Percentiles rank a stretch among this genome's conserved stretches.
phyloP scores from a whole-genome alignment of 2,329 filamentous ascomycete species.

The Fusarium citri region DNA sequence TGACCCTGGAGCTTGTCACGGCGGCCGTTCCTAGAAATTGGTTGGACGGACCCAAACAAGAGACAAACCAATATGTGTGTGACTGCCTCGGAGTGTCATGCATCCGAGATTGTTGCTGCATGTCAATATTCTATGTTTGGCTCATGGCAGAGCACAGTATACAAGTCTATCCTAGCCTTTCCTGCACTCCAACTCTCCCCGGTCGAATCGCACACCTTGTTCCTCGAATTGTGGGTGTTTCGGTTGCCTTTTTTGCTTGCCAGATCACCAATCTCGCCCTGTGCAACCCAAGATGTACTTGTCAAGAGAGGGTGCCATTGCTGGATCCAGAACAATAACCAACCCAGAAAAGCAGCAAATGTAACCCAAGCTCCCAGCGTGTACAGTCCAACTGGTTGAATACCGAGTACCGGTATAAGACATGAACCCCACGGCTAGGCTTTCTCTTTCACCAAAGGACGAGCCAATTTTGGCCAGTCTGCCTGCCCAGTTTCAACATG shows the following conservation, averaged over 20 bases:
- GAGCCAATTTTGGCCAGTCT: slow-evolving; percentile 26
- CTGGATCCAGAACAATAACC: slow-evolving; percentile 37
- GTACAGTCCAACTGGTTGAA: slow-evolving; percentile 6
- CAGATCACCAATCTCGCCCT: slow-evolving; percentile 26
- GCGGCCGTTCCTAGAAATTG: slow-evolving; percentile 25
- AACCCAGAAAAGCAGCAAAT: slow-evolving; percentile 7
- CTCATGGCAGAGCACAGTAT: slow-evolving; percentile 1
- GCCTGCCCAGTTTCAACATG: slow-evolving; percentile 39
- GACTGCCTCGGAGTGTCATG: slow-evolving; percentile 43
- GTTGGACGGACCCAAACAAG: slow-evolving; percentile 21
- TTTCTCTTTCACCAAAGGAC: slow-evolving; percentile 35
- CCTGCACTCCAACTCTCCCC: slow-evolving; percentile 26
- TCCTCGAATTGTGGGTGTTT: slow-evolving; percentile 22
- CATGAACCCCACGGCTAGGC: slow-evolving; percentile 44
- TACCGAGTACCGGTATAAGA: slow-evolving; percentile 19
- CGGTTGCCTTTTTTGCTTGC: slow-evolving; percentile 36
- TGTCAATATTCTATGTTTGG: slow-evolving; percentile 38
- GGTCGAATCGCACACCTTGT: slow-evolving; percentile 19
- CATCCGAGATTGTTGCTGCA: slow-evolving; percentile 49
- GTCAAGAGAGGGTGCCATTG: slow-evolving; percentile 34
- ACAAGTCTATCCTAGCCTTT: slow-evolving; percentile 27
- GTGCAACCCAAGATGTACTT: slow-evolving; percentile 18
- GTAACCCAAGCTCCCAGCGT: slow-evolving; percentile 1
- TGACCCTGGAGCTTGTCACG: slow-evolving; percentile 29
- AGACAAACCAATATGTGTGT: slow-evolving; percentile 36